These are phyloP conservation scores for Pseudonitzschia delicatissima DNA, from an alignment of 108 stramenopile species.

Conservation along the genomic window DNA sequence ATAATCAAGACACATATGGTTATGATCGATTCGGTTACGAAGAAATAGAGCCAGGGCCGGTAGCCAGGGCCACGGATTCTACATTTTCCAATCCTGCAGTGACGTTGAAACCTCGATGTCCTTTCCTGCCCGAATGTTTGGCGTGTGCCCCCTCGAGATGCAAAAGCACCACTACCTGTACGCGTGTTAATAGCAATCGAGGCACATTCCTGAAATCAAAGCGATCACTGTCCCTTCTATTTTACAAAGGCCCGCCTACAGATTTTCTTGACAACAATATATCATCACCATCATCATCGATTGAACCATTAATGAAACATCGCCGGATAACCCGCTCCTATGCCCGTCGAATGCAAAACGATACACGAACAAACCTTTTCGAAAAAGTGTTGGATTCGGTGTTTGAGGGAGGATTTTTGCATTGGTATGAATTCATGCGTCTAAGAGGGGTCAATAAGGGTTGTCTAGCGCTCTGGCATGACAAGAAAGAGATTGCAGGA, in stretches of 20 bases:
- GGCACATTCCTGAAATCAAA: background rate
- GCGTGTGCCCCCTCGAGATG: background rate
- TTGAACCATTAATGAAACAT: background rate
- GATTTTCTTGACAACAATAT: no score
- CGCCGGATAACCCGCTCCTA: constrained; percentile 16
- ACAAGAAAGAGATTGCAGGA: constrained; percentile 9
- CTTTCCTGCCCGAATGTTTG: no score
- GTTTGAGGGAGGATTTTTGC: constrained; percentile 15
- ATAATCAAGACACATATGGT: background rate
- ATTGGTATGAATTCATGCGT: constrained; percentile 15
- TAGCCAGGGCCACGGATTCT: background rate
- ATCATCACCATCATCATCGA: background rate
- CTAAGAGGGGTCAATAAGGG: constrained; percentile 8
- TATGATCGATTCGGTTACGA: background rate
- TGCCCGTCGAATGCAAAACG: background rate
- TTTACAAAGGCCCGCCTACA: background rate
- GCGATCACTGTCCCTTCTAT: background rate
- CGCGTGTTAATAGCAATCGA: background rate
- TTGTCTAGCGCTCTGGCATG: constrained; percentile 7
- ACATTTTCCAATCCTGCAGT: constrained; percentile 3
- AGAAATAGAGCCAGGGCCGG: background rate
- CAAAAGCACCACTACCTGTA: background rate
- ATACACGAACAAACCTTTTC: background rate
- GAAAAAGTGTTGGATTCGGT: constrained; percentile 14
- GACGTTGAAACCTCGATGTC: no score